A percentile compares a stretch with the other conserved stretches of the same genome.
phyloP scores from a whole-genome alignment of 1,284 basidiomycete genomes.

The Coniferiporia sulphurascens region DNA sequence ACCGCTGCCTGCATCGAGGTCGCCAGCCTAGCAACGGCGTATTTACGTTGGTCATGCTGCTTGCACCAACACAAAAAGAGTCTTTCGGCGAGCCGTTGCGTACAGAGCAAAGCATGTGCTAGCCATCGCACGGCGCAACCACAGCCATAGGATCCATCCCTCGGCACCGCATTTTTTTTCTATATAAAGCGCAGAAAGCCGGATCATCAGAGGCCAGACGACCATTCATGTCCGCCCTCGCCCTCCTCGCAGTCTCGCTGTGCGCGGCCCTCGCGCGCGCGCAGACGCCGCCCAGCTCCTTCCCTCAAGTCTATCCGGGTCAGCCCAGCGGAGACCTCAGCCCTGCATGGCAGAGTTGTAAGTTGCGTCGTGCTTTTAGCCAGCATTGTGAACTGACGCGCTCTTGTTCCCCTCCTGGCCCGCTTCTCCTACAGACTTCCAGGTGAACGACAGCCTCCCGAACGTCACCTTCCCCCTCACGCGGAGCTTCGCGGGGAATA shows the following conservation, averaged over 20 bases:
- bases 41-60: not conserved
- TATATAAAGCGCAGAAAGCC: not conserved
- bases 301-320: slow-evolving; percentile 14
- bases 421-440: slow-evolving; percentile 29
- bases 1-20: not conserved
- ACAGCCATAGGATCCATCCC: not conserved
- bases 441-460: slow-evolving; percentile 51
- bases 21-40: not conserved
- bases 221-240: not conserved
- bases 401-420: not conserved
- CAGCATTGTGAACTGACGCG: not conserved
- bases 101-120: not conserved
- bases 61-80: not conserved
- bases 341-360: slow-evolving; percentile 14
- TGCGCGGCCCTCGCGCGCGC: not conserved
- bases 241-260: not conserved
- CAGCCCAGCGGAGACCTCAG: slow-evolving; percentile 11
- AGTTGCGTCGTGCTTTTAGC: not conserved
- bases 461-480: slow-evolving; percentile 56
- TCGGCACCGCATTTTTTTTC: not conserved
- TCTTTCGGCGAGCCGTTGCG: not conserved
- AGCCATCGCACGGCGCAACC: not conserved
- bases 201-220: not conserved
- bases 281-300: slow-evolving; percentile 10
- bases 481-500: slow-evolving; percentile 62